Conservation (phyloP, 2,329 filamentous ascomycete genomes). For the Aspergillus sp. region DNA sequence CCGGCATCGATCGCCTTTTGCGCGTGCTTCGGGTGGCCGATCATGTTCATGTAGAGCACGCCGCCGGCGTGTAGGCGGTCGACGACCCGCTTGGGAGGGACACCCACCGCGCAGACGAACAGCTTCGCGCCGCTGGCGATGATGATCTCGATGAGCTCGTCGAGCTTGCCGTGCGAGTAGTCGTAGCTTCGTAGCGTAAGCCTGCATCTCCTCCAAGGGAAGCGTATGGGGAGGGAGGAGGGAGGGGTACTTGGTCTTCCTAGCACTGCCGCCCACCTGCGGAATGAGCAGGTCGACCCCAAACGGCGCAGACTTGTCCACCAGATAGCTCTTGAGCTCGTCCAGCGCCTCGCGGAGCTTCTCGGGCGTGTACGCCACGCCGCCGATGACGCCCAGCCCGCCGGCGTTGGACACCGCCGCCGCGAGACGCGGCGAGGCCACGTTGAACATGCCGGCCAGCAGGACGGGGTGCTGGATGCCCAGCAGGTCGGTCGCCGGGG, state of each 20-base stretch:
- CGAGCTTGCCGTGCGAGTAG: conserved; percentile 98
- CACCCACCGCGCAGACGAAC: conserved; percentile 95
- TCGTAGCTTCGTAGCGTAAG: conserved; percentile 70
- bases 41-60: conserved; percentile 99
- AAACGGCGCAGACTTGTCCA: conserved; percentile 22
- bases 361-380: conserved; percentile 86
- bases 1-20: conserved; percentile 91
- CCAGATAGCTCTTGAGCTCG: conserved; percentile 69
- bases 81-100: conserved; percentile 84
- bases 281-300: conserved; percentile 66
- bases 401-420: conserved; percentile 97
- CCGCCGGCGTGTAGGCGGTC: conserved; percentile 85
- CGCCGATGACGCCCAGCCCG: conserved; percentile 93
- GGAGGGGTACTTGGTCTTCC: conserved; percentile 78
- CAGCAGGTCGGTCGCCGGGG: conserved; percentile 89
- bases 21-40: conserved; percentile 98
- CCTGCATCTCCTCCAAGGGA: neutral
- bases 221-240: neutral
- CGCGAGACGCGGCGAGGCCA: conserved; percentile 91
- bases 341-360: conserved; percentile 95
- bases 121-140: conserved; percentile 88
- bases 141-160: conserved; percentile 85
- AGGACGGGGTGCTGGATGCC: conserved; percentile 96
- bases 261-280: conserved; percentile 88
- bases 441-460: conserved; percentile 98